Base-by-base conservation (phyloP, 805 yeast genomes). In the Wickerhamomyces bovis region DNA sequence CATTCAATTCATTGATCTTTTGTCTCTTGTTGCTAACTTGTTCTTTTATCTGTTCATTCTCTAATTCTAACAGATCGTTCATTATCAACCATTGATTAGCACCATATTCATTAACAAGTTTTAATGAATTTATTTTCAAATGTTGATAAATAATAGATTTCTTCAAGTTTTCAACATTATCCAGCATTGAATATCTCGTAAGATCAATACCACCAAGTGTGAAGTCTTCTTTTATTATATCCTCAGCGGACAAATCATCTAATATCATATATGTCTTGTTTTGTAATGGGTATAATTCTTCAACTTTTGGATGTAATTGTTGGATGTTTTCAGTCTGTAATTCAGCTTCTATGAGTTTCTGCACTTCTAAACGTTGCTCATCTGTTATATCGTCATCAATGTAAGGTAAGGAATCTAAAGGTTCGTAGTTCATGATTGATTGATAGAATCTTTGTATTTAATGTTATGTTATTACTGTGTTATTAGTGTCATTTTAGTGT, bases 1-100 rank as follows among this genome's bases (percentile, higher is more conserved):
- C 50, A 41, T 73, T 69, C 15, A 78, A 46, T 6, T 72, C 76
- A 6, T 74, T 75, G 9, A 77, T 63, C 40, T 61, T 64, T 43
- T 60, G 62, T 39, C 75, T 57, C 53, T 80, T 78, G 41, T 61
- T 62, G 3, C 54, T 48, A 2, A 73, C 53, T 22, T 62, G 62
- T 1, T 52, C 54, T 15, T 57, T 57, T 4, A 71, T 47, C 15
- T 61, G 36, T 12, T 53, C 61, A 13, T 63, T 61, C 21, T 65
- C 53, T 15, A 61, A 60, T 45, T 51, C 57, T 35, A 66, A 58
- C 46, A 51, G 60, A 51, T 61, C 73, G 45, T 65, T 72, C 60
- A 53, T 64, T 10, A 60, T 53, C 43, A 57, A 58, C 71, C 68
- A 75, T 47, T 61, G 74, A 62, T 56, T 64, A 45, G 61, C 57